Evolutionary conservation across 495 filamentous ascomycete genomes (phyloP), one percentile per base, ranked within the genome.

Genomic region (Trichocladium uniseriatum): DNA sequence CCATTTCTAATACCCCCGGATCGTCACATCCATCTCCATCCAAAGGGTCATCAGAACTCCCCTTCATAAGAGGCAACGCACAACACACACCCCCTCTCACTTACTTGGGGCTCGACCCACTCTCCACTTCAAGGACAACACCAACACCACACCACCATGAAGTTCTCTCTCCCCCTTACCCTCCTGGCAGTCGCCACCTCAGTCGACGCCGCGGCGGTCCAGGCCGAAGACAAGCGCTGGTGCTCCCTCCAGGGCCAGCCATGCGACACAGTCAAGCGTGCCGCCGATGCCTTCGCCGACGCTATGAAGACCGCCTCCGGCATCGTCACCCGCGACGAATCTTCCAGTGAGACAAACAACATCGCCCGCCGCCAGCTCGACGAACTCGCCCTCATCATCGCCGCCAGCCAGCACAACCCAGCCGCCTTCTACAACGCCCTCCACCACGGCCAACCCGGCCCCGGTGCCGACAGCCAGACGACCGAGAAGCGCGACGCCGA

Each of bases 241-340:
- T 68, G 67, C 59, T 31, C 21, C 14, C 37, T 45, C 45, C 28
- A 46, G 35, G 68, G 63, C 56, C 55, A 67, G 60, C 43, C 63
- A 34, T 70, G 68, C 63, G 53, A 54, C 49, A 69, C 61, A 40
- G 63, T 62, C 57, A 65, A 66, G 55, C 61, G 60, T 37, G 65
- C 60, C 18, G 65, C 67, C 38, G 57, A 61, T 0, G 65, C 65
- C 38, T 58, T 69, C 52, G 48, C 58, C 51, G 53, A 53, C 18
- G 56, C 62, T 49, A 40, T 63, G 48, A n/a, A 43, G 19, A 5
- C 47, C 6, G 39, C 44, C 44, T 36, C 40, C 44, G 37, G 41
- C 31, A 34, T 61, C 36, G 29, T 50, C 27, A 39, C 54, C 31
- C 52, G 56, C 43, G 56, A 59, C 48, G 52, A 59, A 15, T 36